phyloP scores from a whole-genome alignment of 371 early-diverging fungal species.

The Apophysomyces elegans region DNA sequence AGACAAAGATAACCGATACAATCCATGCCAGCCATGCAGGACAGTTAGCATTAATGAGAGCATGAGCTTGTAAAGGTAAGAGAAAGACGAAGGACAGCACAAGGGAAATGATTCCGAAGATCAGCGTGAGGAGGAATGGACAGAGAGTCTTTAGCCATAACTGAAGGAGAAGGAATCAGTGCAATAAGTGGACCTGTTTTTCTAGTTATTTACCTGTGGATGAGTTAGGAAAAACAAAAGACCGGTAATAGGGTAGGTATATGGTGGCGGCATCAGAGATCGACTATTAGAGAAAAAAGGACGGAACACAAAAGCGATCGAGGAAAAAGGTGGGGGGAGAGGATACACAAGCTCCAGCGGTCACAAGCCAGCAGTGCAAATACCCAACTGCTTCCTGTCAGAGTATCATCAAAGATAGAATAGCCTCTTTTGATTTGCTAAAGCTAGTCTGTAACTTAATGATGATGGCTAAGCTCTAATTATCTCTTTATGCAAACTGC shows the following conservation, averaged over 20 bases:
- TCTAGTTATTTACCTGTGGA: slow-evolving; percentile 41
- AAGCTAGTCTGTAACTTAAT: too few species aligned
- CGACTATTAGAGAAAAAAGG: too few species aligned
- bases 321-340: neutral
- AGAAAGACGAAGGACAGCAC: slow-evolving; percentile 45
- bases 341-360: too few species aligned
- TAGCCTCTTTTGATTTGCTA: too few species aligned
- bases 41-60: slow-evolving; percentile 56
- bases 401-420: too few species aligned
- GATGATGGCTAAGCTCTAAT: too few species aligned
- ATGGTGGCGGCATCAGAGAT: neutral
- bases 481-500: too few species aligned
- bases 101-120: slow-evolving; percentile 41
- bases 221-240: slow-evolving; percentile 52
- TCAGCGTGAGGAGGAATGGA: slow-evolving; percentile 46
- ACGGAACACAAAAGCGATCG: neutral
- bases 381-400: too few species aligned
- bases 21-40: slow-evolving; percentile 64
- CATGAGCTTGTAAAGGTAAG: slow-evolving; percentile 57
- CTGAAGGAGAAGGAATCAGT: slow-evolving; percentile 17
- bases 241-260: slow-evolving; percentile 56
- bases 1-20: slow-evolving; percentile 56
- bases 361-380: too few species aligned
- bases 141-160: slow-evolving; percentile 48
- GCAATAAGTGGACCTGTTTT: neutral